Base-by-base conservation (phyloP, 2,329 filamentous ascomycete genomes). In the Penicillium sp. region DNA sequence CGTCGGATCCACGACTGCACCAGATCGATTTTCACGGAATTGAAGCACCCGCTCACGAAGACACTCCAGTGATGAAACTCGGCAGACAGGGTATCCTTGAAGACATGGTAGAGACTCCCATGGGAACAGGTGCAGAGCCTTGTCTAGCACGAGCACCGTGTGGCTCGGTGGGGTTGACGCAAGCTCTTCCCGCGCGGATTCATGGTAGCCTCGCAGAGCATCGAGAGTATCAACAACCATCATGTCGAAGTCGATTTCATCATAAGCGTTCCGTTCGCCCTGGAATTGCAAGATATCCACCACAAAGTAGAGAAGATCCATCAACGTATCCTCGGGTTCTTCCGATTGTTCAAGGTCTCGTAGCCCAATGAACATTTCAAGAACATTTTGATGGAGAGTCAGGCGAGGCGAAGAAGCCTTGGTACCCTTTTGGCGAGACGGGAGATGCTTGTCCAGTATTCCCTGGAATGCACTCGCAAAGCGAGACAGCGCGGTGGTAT, bases 261-360 rank as follows among this genome's bases (percentile, higher is more conserved):
- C 95, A 75, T 97, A 97, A 0, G 96, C 95, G 70, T 98, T 99
- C 48, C 88, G 85, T 76, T 99, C 96, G 16, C 95, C 95, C 66
- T 96, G 91, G 74, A 99, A 98, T 72, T 98, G 95, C 3, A 99
- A 81, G 51, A 98, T 93, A 68, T 99, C 95, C 6, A 99, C 88
- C 1, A 98, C 90, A 71, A 98, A 98, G 76, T 97, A 98, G 3
- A 99, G 83, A 27, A 99, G 79, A 71, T 99, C 95, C 64, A 89
- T 92, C n/a, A 99, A 78, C 0, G 89, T 86, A 68, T 98, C 93
- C 62, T 98, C 93, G 23, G 96, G 83, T 61, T 96, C 92, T 57
- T 87, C 85, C 1, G 87, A 84, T 8, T 84, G 82, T 0, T 84
- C 84, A 2, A 91, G 84, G 67, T 91, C 86, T 3, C 92, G 92